A percentile compares a stretch with the other conserved stretches of the same genome.
phyloP scores from a whole-genome alignment of 768 basidiomycete genomes.

The Gloeopeniophorella convolvens region DNA sequence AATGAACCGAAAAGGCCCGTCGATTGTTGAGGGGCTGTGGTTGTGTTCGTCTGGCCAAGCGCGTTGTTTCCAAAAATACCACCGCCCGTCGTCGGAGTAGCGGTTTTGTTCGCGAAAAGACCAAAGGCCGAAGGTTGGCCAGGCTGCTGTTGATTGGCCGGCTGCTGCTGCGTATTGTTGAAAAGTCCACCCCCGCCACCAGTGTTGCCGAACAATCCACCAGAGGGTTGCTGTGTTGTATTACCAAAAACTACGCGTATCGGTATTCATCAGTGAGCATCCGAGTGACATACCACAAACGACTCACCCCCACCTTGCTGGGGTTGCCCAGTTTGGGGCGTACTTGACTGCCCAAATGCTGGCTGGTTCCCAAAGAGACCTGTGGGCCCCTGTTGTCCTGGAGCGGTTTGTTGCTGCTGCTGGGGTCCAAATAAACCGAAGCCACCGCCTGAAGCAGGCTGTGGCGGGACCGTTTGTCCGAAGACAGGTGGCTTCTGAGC shows the following conservation, averaged over 20 bases:
- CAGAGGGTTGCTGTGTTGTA: slow-evolving; percentile 19
- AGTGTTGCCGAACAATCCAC: slow-evolving; percentile 16
- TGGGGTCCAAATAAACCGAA: slow-evolving; percentile 29
- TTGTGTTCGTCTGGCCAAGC: slow-evolving; percentile 21
- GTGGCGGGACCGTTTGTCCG: slow-evolving; percentile 16
- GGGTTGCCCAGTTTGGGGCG: slow-evolving; percentile 16
- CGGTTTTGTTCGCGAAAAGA: slow-evolving; percentile 31
- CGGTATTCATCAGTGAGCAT: neutral
- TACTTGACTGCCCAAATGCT: slow-evolving; percentile 15
- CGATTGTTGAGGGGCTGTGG: slow-evolving; percentile 4
- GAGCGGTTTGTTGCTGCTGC: slow-evolving; percentile 32
- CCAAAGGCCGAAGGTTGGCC: slow-evolving; percentile 19
- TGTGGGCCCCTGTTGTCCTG: slow-evolving; percentile 25
- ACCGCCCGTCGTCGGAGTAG: slow-evolving; percentile 26
- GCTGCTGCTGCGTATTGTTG: slow-evolving; percentile 17
- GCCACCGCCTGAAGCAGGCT: slow-evolving; percentile 12
- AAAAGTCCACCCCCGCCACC: slow-evolving; percentile 17
- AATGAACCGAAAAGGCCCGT: slow-evolving; percentile 35
- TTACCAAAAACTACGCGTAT: slow-evolving; percentile 22
- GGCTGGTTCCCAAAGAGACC: slow-evolving; percentile 22
- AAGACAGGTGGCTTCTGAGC: slow-evolving; percentile 25
- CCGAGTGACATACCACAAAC: neutral
- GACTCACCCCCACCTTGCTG: slow-evolving; percentile 22
- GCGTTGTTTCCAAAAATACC: slow-evolving; percentile 38
- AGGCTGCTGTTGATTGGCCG: slow-evolving; percentile 15